These are phyloP conservation scores for Tricholoma sp. DNA, from an alignment of 768 basidiomycete species.

Conservation along the genomic window DNA sequence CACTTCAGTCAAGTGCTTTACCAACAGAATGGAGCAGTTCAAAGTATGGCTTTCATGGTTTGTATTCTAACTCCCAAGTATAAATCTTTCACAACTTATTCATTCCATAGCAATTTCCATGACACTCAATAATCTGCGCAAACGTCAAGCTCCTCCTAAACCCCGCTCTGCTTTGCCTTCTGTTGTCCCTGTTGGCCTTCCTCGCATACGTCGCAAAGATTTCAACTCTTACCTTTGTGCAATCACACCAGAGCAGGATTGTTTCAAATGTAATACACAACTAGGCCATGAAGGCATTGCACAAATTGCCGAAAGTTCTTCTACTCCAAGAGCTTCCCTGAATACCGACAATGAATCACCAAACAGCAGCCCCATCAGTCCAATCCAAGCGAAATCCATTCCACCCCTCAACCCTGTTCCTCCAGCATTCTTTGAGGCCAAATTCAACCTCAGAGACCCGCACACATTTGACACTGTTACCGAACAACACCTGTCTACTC, in stretches of 20 bases:
- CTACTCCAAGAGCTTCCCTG: slow-evolving; percentile 23
- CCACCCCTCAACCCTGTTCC: slow-evolving; percentile 78
- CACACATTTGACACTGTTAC: slow-evolving; percentile 74
- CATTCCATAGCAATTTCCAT: slow-evolving; percentile 76
- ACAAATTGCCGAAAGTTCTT: slow-evolving; percentile 30
- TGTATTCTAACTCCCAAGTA: slow-evolving; percentile 19
- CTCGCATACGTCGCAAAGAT: slow-evolving; percentile 76
- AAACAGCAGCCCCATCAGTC: slow-evolving; percentile 16
- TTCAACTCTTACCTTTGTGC: slow-evolving; percentile 79
- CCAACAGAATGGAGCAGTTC: slow-evolving; percentile 75
- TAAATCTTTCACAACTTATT: slow-evolving; percentile 1
- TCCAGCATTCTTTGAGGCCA: slow-evolving; percentile 67
- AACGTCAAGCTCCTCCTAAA: slow-evolving; percentile 80
- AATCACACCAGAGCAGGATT: slow-evolving; percentile 72
- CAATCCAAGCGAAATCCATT: slow-evolving; percentile 37
- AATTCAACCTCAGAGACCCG: slow-evolving; percentile 81
- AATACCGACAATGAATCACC: slow-evolving; percentile 8
- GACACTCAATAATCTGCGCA: slow-evolving; percentile 87
- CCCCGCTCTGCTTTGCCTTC: slow-evolving; percentile 76
- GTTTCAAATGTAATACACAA: slow-evolving; percentile 49
- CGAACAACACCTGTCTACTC: slow-evolving; percentile 24
- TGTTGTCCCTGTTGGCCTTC: slow-evolving; percentile 67
- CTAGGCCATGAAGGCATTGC: slow-evolving; percentile 34
- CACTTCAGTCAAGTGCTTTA: slow-evolving; percentile 42
- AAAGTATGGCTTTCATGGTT: slow-evolving; percentile 87